Evolutionary conservation across 805 yeast genomes (phyloP).

Genomic region (Cyberlindnera japonica): DNA sequence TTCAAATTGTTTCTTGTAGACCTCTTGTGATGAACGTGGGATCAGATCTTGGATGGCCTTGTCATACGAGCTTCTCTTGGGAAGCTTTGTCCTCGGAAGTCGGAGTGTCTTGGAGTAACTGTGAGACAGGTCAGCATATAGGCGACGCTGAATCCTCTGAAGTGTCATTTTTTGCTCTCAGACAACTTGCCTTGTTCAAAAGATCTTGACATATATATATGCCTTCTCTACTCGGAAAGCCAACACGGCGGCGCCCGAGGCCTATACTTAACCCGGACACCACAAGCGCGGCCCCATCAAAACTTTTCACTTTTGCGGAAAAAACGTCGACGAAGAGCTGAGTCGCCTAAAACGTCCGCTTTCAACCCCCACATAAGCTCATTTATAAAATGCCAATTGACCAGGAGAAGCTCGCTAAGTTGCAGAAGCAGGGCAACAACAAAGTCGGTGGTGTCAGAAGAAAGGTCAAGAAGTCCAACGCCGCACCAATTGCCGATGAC

Average conservation of each 20-base stretch:
- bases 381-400: conserved; percentile 68
- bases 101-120: conserved; percentile 26
- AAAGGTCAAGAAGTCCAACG: conserved; percentile 75
- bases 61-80: conserved; percentile 52
- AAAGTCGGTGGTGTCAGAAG: conserved; percentile 89
- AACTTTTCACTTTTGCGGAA: conserved; percentile 6
- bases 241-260: no score
- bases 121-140: conserved; percentile 21
- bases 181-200: neutral
- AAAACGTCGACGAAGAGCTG: conserved; percentile 9
- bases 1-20: conserved; percentile 62
- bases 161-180: neutral
- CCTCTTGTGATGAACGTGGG: conserved; percentile 50
- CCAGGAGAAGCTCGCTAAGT: conserved; percentile 90
- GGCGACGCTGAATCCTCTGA: conserved; percentile 1
- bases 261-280: no score
- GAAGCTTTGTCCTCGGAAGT: conserved; percentile 68
- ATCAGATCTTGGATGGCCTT: conserved; percentile 40
- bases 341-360: neutral
- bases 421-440: conserved; percentile 79
- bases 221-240: no score
- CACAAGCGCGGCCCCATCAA: conserved; percentile 1
- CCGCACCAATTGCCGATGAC: conserved; percentile 75
- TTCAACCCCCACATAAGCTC: neutral
- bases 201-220: neutral